Conservation (phyloP, 2,329 filamentous ascomycete species). For the Scorias spongiosa region DNA sequence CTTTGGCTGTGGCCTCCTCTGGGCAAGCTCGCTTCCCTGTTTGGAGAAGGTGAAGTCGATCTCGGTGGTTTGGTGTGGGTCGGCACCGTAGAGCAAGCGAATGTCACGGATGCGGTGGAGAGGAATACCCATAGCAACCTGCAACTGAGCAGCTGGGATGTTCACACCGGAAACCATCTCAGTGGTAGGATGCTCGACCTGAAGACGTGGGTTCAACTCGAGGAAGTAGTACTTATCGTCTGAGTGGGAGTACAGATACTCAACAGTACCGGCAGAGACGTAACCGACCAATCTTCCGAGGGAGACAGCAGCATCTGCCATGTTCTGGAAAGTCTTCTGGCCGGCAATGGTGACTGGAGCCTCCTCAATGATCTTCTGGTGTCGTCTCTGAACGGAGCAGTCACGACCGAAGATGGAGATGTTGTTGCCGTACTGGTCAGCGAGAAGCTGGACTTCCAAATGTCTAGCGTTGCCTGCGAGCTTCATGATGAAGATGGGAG, state of each 20-base stretch:
- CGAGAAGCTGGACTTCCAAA: slow-evolving; percentile 91
- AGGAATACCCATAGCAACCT: slow-evolving; percentile 97
- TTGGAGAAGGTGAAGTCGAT: slow-evolving; percentile 96
- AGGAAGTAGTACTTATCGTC: slow-evolving; percentile 99
- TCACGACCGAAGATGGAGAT: slow-evolving; percentile 97
- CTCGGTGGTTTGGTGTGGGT: slow-evolving; percentile 68
- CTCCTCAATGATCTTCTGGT: slow-evolving; percentile 99
- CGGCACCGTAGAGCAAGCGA: slow-evolving; percentile 85
- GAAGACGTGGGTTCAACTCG: slow-evolving; percentile 94
- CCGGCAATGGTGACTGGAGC: slow-evolving; percentile 95
- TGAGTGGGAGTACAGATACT: slow-evolving; percentile 94
- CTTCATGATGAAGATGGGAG: slow-evolving; percentile 99
- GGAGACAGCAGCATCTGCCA: slow-evolving; percentile 93
- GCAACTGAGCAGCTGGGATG: slow-evolving; percentile 88
- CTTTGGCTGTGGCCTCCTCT: slow-evolving; percentile 82
- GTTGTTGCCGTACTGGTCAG: slow-evolving; percentile 99
- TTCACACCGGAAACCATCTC: slow-evolving; percentile 99
- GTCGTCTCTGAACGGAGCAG: slow-evolving; percentile 93
- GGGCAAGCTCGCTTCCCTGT: slow-evolving; percentile 65
- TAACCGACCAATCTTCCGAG: slow-evolving; percentile 91
- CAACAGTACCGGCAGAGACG: slow-evolving; percentile 95
- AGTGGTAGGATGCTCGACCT: slow-evolving; percentile 97
- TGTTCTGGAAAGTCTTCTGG: slow-evolving; percentile 73
- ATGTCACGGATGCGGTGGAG: slow-evolving; percentile 94
- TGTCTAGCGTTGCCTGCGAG: slow-evolving; percentile 90